phyloP scores from a whole-genome alignment of 129 eudicot genomes.

The Tanacetum coccineum region DNA sequence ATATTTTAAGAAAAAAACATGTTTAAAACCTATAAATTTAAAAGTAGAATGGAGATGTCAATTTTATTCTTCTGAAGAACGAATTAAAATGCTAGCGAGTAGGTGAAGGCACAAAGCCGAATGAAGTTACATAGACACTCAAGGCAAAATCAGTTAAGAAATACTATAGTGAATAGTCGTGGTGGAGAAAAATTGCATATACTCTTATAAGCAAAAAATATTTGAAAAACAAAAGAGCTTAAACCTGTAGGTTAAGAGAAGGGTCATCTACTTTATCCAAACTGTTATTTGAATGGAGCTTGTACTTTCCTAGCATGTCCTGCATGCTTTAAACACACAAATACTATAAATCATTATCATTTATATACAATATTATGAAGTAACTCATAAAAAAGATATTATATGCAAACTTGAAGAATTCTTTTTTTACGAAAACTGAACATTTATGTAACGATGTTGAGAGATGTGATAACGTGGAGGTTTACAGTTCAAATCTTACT shows the following conservation, averaged over 20 bases:
- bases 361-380: no score
- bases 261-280: slow-evolving; percentile 26
- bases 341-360: neutral
- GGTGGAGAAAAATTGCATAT: neutral
- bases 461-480: no score
- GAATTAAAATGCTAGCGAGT: no score
- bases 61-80: no score
- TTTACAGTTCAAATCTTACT: no score
- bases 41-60: no score
- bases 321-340: slow-evolving; percentile 34
- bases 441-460: no score
- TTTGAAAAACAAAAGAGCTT: neutral
- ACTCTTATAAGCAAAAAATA: neutral
- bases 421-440: no score
- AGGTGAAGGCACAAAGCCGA: no score
- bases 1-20: neutral
- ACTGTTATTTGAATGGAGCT: slow-evolving; percentile 28
- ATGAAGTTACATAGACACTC: neutral
- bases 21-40: neutral
- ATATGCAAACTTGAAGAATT: no score
- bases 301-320: slow-evolving; percentile 38
- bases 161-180: neutral
- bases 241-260: slow-evolving; percentile 42
- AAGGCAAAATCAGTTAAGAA: neutral
- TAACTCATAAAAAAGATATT: no score